Base-by-base conservation (phyloP, 345 rosid species). In the Luvunga scandens region DNA sequence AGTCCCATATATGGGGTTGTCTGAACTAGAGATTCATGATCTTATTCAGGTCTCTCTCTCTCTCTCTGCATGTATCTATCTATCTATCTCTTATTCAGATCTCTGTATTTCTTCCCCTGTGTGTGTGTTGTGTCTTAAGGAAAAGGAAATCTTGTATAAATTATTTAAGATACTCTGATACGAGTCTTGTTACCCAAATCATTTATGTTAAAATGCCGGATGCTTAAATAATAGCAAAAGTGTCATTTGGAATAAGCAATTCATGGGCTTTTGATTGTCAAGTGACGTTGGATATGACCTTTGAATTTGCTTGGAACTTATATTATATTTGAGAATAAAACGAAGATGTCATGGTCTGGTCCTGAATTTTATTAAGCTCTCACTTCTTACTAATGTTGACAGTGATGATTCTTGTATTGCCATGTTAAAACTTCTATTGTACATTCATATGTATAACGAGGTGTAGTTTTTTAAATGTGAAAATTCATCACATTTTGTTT, bases 1-100 rank as follows among this genome's bases (percentile, higher is more conserved):
- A 75, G 81, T 88, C 75, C 99, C 99, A 1, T 93, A 90, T 84
- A 83, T 79, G 2, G 91, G 88, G 36, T 81, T 78, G 66, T 83
- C 94, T 6, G 97, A 90, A 73, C 53, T 78, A 67, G 89, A 80
- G 68, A 90, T 95, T 80, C 93, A 93, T 5, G 96, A 92, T 70
- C 91, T 82, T 62, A 87, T 93, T 71, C 90, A 89, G 94, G 99
- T 95, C 77, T 67, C 66, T 77, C 67, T 61, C 73, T 64, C 72
- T 50, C 57, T 48, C 50, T 39, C 19, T 9, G 36, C 18, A 13
- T 39, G 12, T 2, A 39, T 39, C 2, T 39, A 39, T 39, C 45
- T 39, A 39, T 53, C n/a, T n/a, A n/a, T n/a, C n/a, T n/a, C n/a
- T n/a, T n/a, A n/a, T n/a, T n/a, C n/a, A n/a, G n/a, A n/a, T n/a